These are phyloP conservation scores for Lachnellula hyalina DNA, from an alignment of 2,329 filamentous ascomycete genomes.

Conservation along the genomic window DNA sequence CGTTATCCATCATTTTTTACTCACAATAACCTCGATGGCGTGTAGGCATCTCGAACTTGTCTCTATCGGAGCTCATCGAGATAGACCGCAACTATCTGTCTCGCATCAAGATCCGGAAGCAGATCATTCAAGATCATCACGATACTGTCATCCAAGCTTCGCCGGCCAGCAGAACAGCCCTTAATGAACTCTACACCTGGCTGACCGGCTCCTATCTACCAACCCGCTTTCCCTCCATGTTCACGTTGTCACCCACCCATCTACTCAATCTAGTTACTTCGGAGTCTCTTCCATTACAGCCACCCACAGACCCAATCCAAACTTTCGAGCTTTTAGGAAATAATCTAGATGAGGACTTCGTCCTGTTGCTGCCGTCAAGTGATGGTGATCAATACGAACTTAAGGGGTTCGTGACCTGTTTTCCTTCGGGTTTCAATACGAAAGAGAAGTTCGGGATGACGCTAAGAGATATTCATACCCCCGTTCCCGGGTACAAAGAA, in stretches of 20 bases:
- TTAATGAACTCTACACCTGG: constrained; percentile 53
- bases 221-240: constrained; percentile 49
- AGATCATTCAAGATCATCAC: constrained; percentile 40
- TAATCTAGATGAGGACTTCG: constrained; percentile 55
- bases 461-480: constrained; percentile 50
- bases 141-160: constrained; percentile 36
- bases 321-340: constrained; percentile 44
- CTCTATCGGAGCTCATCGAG: constrained; percentile 48
- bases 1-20: no score
- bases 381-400: constrained; percentile 42
- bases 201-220: constrained; percentile 51
- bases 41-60: constrained; percentile 46
- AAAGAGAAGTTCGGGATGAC: constrained; percentile 47
- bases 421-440: constrained; percentile 54
- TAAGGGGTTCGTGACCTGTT: constrained; percentile 50
- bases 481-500: constrained; percentile 51
- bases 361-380: constrained; percentile 47
- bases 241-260: constrained; percentile 32
- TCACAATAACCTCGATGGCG: not conserved
- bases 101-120: constrained; percentile 44
- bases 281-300: constrained; percentile 35
- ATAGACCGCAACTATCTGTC: constrained; percentile 55
- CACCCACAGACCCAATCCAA: constrained; percentile 30
- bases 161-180: constrained; percentile 37
- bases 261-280: constrained; percentile 43